phyloP scores from a whole-genome alignment of 116 monocot genomes.

The Papilionanthe hybrid region DNA sequence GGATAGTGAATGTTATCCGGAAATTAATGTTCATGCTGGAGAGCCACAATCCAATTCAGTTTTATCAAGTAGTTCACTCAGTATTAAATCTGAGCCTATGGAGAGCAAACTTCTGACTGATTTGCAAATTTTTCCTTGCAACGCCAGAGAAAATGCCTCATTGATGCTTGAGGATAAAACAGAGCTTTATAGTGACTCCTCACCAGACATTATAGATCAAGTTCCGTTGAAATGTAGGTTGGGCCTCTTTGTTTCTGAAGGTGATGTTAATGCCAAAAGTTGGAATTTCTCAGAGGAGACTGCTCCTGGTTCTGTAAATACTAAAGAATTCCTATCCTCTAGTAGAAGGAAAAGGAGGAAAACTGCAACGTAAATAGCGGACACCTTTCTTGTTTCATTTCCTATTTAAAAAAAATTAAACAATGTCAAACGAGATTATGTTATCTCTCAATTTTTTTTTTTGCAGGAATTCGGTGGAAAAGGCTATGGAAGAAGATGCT shows the following conservation, averaged over 20 bases:
- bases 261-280: background rate
- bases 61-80: conserved; percentile 4
- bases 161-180: background rate
- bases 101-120: conserved; percentile 6
- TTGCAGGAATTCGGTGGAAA: conserved; percentile 78
- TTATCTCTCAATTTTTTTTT: conserved; percentile 4
- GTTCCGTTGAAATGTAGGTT: conserved; percentile 34
- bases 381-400: background rate
- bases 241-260: conserved; percentile 9
- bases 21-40: conserved; percentile 7
- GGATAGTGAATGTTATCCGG: conserved; percentile 4
- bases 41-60: conserved; percentile 3
- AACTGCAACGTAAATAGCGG: conserved; percentile 65
- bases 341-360: conserved; percentile 59
- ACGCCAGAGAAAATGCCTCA: background rate
- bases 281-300: background rate
- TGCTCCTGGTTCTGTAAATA: conserved; percentile 15
- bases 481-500: conserved; percentile 96
- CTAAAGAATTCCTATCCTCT: conserved; percentile 20
- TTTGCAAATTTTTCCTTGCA: background rate
- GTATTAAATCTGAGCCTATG: conserved; percentile 20
- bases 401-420: background rate
- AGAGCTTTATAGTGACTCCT: conserved; percentile 12
- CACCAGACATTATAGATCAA: conserved; percentile 36
- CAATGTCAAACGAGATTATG: background rate